phyloP scores from a whole-genome alignment of 106 monocot species.

The Allium cepa region DNA sequence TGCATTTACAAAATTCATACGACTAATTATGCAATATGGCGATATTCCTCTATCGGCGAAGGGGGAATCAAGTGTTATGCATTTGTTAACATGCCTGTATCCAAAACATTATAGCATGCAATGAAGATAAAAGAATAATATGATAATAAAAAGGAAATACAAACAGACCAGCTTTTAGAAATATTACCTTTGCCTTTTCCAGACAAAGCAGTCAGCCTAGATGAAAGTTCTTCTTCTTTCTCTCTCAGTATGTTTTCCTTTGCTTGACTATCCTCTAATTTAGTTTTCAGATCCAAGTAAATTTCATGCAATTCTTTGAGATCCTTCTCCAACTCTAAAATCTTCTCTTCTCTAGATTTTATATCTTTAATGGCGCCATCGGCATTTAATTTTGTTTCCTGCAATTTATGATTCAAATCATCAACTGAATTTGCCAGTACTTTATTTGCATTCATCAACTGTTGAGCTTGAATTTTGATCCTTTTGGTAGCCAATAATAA shows the following conservation, averaged over 20 bases:
- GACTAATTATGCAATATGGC: too few relatives aligned
- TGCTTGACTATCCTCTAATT: constrained; percentile 42
- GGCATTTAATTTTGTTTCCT: constrained; percentile 36
- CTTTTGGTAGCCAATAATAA: constrained; percentile 33
- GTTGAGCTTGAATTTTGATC: constrained; percentile 23
- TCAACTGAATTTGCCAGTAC: constrained; percentile 16
- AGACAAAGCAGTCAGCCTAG: constrained; percentile 25
- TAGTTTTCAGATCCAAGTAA: constrained; percentile 43
- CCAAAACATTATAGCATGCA: too few relatives aligned
- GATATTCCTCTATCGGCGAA: too few relatives aligned
- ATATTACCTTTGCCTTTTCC: constrained; percentile 44
- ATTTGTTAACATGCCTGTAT: too few relatives aligned
- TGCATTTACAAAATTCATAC: too few relatives aligned
- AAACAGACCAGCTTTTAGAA: background rate
- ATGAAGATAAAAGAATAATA: too few relatives aligned
- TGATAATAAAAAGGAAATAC: background rate
- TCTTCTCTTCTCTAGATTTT: constrained; percentile 27
- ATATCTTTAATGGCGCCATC: constrained; percentile 35
- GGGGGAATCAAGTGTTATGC: too few relatives aligned
- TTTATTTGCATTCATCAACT: constrained; percentile 29
- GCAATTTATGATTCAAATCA: constrained; percentile 35
- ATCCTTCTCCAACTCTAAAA: constrained; percentile 42
- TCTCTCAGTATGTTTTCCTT: constrained; percentile 30
- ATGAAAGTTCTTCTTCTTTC: constrained; percentile 43
- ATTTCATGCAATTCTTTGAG: constrained; percentile 30